A percentile compares a stretch with the other conserved stretches of the same genome.
These are phyloP conservation scores for Ustilago hordei DNA, from an alignment of 1,284 basidiomycete species.

Conservation along the genomic window DNA sequence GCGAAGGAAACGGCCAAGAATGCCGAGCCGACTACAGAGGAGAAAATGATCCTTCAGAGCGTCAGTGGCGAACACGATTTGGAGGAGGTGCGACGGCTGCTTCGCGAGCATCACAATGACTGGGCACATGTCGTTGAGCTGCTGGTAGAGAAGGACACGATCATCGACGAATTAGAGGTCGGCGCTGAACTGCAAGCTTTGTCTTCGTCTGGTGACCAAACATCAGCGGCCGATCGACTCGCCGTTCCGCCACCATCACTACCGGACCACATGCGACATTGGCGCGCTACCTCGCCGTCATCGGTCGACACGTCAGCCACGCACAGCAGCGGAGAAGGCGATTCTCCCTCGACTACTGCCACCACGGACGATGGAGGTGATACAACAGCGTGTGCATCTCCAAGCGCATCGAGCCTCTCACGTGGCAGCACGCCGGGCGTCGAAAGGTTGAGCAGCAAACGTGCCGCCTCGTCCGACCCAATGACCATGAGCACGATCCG, in stretches of 20 bases:
- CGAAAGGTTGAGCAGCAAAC: constrained; percentile 49
- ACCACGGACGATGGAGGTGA: constrained; percentile 57
- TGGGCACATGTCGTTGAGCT: constrained; percentile 57
- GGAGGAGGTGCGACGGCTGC: constrained; percentile 40
- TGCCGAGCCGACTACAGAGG: constrained; percentile 41
- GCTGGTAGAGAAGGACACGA: constrained; percentile 46
- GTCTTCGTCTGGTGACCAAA: constrained; percentile 7
- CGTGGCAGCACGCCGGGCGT: constrained; percentile 47
- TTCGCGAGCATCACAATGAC: constrained; percentile 43
- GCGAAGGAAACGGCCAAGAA: constrained; percentile 8
- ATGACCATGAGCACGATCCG: constrained; percentile 53
- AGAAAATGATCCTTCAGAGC: constrained; percentile 58
- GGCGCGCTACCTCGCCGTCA: constrained; percentile 56
- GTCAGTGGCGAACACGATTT: constrained; percentile 43
- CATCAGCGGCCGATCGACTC: constrained; percentile 14
- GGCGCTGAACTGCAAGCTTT: constrained; percentile 45
- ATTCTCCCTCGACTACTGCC: constrained; percentile 51
- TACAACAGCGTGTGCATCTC: constrained; percentile 40
- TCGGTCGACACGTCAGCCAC: constrained; percentile 59
- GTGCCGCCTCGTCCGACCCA: constrained; percentile 55
- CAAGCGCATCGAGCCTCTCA: constrained; percentile 28
- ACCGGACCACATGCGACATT: constrained; percentile 58
- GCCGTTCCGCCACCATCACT: constrained; percentile 38
- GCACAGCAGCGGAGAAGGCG: constrained; percentile 55
- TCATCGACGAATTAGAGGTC: constrained; percentile 43